Evolutionary conservation across 305 asterid genomes (phyloP).

Genomic region (Fraxinus dipetala): DNA sequence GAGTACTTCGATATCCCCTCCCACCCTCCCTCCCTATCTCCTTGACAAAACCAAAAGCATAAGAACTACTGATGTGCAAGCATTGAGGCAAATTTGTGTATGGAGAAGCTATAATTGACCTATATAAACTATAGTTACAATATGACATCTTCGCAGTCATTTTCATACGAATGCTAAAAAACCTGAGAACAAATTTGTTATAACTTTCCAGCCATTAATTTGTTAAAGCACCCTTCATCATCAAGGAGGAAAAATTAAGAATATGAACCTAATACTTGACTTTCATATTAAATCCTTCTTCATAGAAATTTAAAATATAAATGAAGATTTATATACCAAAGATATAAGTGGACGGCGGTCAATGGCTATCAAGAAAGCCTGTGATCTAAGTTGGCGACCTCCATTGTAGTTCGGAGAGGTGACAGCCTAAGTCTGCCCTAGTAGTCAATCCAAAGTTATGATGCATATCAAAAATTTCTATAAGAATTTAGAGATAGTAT

Average conservation of each 20-base stretch:
- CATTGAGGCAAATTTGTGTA: not conserved
- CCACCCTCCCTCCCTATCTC: constrained; percentile 6
- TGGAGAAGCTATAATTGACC: not conserved
- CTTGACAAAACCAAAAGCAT: constrained; percentile 5
- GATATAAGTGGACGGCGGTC: not conserved
- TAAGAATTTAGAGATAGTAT: not conserved
- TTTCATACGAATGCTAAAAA: not conserved
- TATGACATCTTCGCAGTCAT: not conserved
- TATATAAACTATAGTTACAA: not conserved
- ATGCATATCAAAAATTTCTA: not conserved
- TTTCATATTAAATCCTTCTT: not conserved
- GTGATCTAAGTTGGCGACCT: not conserved
- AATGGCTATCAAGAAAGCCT: not conserved
- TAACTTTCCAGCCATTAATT: not conserved
- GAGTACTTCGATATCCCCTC: not conserved
- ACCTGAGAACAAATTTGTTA: not conserved
- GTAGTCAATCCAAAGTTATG: not conserved
- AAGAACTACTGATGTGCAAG: not conserved
- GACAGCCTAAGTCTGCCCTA: not conserved
- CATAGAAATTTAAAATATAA: not conserved
- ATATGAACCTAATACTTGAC: not conserved
- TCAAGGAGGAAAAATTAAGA: not conserved
- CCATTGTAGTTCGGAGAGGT: not conserved
- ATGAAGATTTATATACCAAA: not conserved
- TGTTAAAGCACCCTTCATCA: not conserved